Percentiles rank a stretch among this genome's conserved stretches.
Conservation (phyloP, 768 basidiomycete species). For the Lactarius deliciosus region DNA sequence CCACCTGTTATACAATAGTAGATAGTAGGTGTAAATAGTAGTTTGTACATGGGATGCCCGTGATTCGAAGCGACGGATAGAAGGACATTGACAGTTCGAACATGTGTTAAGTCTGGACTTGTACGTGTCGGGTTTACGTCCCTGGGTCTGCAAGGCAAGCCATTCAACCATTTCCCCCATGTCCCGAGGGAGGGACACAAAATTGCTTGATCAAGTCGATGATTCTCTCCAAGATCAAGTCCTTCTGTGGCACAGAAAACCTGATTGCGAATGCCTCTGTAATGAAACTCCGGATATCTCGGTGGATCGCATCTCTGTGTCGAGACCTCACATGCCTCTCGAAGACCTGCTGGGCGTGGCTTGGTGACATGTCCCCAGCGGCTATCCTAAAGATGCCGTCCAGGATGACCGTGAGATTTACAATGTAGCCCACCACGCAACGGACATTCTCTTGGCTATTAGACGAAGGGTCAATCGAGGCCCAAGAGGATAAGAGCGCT, state of each 20-base stretch:
- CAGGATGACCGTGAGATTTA: slow-evolving; percentile 13
- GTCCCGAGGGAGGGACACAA: background rate
- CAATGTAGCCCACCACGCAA: slow-evolving; percentile 18
- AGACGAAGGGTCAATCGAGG: background rate
- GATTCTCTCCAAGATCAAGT: slow-evolving; percentile 17
- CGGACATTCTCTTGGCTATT: slow-evolving; percentile 10
- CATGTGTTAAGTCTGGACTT: too few relatives aligned
- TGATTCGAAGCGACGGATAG: too few relatives aligned
- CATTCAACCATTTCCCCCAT: background rate
- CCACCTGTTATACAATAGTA: too few relatives aligned
- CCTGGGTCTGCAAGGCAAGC: background rate
- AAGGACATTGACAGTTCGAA: too few relatives aligned
- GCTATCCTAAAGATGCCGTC: background rate
- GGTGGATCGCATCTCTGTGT: background rate
- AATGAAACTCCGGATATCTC: slow-evolving; percentile 5
- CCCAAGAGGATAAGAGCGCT: too few relatives aligned
- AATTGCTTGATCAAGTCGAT: slow-evolving; percentile 17
- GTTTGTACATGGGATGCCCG: too few relatives aligned
- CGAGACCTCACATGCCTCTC: background rate
- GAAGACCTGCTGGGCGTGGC: background rate
- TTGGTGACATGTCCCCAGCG: background rate
- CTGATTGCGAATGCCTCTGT: background rate
- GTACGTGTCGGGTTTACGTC: too few relatives aligned
- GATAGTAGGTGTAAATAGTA: too few relatives aligned
- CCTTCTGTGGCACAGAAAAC: slow-evolving; percentile 4